A percentile compares a stretch with the other conserved stretches of the same genome.
Evolutionary conservation across 768 basidiomycete species (phyloP).

Genomic region (Hypsizygus marmoreus): DNA sequence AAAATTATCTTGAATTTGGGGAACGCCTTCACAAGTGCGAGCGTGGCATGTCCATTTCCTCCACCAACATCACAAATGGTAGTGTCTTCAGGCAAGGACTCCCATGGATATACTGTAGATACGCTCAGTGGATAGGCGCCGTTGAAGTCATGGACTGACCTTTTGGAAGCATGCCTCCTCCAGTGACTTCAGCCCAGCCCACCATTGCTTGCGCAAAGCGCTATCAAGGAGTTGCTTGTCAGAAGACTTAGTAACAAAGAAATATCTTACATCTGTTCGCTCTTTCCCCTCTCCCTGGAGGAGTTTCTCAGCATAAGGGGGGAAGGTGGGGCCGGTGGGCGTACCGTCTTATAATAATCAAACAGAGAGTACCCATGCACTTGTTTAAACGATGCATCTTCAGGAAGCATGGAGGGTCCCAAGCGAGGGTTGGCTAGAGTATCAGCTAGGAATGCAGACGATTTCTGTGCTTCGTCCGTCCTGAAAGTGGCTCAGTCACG

Average conservation of each 20-base stretch:
- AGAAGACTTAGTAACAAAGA: neutral
- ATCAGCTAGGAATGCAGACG: neutral
- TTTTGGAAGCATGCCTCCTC: slow-evolving; percentile 17
- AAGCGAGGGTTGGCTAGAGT: slow-evolving; percentile 6
- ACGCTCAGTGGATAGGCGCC: too few relatives aligned
- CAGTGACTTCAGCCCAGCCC: slow-evolving; percentile 27
- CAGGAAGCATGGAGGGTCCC: slow-evolving; percentile 7
- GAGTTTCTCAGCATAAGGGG: too few relatives aligned
- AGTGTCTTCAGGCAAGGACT: slow-evolving; percentile 21
- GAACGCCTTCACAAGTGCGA: slow-evolving; percentile 22
- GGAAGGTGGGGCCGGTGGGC: too few relatives aligned
- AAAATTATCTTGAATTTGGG: slow-evolving; percentile 40
- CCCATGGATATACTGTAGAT: slow-evolving; percentile 33
- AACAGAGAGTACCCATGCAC: slow-evolving; percentile 19
- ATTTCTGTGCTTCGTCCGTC: slow-evolving; percentile 5
- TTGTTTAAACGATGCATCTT: slow-evolving; percentile 14
- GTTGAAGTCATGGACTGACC: slow-evolving; percentile 10
- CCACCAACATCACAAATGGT: slow-evolving; percentile 51
- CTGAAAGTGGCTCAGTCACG: too few relatives aligned
- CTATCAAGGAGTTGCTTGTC: slow-evolving; percentile 1
- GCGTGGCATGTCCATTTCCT: slow-evolving; percentile 42
- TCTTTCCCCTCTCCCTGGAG: slow-evolving; percentile 14
- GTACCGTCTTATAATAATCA: slow-evolving; percentile 18
- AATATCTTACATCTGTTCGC: neutral
- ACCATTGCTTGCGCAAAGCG: slow-evolving; percentile 31